Evolutionary conservation across 192 early-diverging fungal species (phyloP).

Genomic region (Linnemannia zychae): DNA sequence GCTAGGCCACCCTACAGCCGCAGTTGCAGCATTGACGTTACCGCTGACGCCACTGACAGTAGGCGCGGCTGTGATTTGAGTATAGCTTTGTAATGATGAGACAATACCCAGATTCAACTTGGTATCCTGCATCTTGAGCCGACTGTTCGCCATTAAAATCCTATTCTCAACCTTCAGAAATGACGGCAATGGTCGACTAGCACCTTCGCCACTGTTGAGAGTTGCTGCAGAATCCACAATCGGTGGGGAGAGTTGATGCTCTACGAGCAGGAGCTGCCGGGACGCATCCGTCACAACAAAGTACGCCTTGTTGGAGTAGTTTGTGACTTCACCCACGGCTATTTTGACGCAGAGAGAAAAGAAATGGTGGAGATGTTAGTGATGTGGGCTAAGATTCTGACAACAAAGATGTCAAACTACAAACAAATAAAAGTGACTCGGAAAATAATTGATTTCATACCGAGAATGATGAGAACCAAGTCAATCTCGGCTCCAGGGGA

Average conservation of each 20-base stretch:
- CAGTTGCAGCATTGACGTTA: background rate
- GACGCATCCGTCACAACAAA: slow-evolving; percentile 38
- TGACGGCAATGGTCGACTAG: background rate
- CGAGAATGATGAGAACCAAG: slow-evolving; percentile 38
- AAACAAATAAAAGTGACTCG: background rate
- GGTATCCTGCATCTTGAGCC: slow-evolving; percentile 31
- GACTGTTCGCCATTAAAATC: slow-evolving; percentile 28
- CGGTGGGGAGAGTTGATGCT: slow-evolving; percentile 18
- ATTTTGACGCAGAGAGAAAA: background rate
- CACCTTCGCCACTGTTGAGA: too few species aligned
- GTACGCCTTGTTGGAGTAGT: slow-evolving; percentile 20
- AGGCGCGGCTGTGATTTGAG: slow-evolving; percentile 2
- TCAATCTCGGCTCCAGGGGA: slow-evolving; percentile 36
- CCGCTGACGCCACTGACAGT: background rate
- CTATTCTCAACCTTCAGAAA: slow-evolving; percentile 21
- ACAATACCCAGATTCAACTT: slow-evolving; percentile 44
- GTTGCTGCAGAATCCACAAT: too few species aligned
- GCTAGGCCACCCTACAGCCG: slow-evolving; percentile 8
- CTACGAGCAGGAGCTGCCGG: slow-evolving; percentile 21
- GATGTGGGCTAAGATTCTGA: background rate
- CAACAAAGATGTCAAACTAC: background rate
- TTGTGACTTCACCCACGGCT: slow-evolving; percentile 1
- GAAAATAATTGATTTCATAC: background rate
- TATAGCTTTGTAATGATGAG: slow-evolving; percentile 16
- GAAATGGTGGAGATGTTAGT: too few species aligned